A percentile compares a stretch with the other conserved stretches of the same genome.
These are phyloP conservation scores for Setomelanomma holmii DNA, from an alignment of 2,329 filamentous ascomycete genomes.

Conservation along the genomic window DNA sequence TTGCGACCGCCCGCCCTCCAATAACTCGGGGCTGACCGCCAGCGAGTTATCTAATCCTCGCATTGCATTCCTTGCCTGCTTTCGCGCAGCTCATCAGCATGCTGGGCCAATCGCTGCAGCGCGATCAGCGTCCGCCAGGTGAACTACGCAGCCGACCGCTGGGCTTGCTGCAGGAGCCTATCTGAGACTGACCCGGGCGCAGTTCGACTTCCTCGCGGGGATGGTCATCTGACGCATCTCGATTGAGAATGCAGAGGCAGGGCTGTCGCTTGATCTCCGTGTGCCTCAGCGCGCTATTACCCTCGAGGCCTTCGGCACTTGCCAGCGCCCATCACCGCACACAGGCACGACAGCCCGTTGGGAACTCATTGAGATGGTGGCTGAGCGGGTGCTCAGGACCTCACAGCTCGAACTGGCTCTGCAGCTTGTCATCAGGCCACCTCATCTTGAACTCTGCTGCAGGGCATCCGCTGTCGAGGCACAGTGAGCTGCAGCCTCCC, in stretches of 20 bases:
- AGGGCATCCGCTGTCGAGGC: conserved; percentile 38
- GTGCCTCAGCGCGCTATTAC: conserved; percentile 32
- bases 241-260: conserved; percentile 32
- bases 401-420: conserved; percentile 28
- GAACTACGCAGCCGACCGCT: conserved; percentile 13
- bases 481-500: conserved; percentile 48
- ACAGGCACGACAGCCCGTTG: conserved; percentile 47
- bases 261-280: conserved; percentile 33
- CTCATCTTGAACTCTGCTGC: conserved; percentile 38
- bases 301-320: conserved; percentile 30
- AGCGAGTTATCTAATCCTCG: conserved; percentile 28
- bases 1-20: conserved; percentile 37
- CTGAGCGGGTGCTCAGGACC: conserved; percentile 38
- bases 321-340: conserved; percentile 36
- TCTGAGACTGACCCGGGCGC: conserved; percentile 33
- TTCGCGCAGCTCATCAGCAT: conserved; percentile 22
- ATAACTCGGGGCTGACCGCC: conserved; percentile 36
- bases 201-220: conserved; percentile 25
- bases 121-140: conserved; percentile 17
- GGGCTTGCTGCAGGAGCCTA: conserved; percentile 37
- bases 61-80: conserved; percentile 45
- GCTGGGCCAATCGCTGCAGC: conserved; percentile 24
- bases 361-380: conserved; percentile 44
- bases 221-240: conserved; percentile 43
- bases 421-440: conserved; percentile 39